phyloP scores from a whole-genome alignment of 345 rosid genomes.

The Capsella bursapastoris region DNA sequence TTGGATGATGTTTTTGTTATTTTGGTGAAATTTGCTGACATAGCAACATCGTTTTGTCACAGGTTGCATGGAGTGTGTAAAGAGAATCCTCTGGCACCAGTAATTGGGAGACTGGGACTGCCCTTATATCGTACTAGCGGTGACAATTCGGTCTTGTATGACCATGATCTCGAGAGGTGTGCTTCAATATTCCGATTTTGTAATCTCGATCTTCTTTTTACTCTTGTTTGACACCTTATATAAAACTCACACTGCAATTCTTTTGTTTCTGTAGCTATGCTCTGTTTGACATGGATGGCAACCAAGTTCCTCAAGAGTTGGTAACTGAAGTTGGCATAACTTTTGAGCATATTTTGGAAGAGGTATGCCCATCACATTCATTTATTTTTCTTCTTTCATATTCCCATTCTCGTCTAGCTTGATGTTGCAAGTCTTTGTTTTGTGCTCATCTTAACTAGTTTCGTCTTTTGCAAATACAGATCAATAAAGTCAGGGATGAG shows the following conservation, averaged over 20 bases:
- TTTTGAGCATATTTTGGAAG: constrained; percentile 79
- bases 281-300: constrained; percentile 82
- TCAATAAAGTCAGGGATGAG: constrained; percentile 73
- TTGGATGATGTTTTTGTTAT: not conserved
- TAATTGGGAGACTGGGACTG: constrained; percentile 83
- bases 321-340: constrained; percentile 73
- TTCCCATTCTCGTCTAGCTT: not conserved
- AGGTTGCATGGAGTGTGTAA: constrained; percentile 97
- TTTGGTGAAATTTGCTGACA: constrained; percentile 9
- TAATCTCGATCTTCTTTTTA: not conserved
- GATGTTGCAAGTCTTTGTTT: constrained; percentile 13
- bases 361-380: constrained; percentile 49
- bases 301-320: constrained; percentile 81
- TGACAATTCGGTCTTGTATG: constrained; percentile 92
- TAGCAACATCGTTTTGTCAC: constrained; percentile 19
- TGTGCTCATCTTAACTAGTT: constrained; percentile 19
- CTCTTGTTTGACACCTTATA: not conserved
- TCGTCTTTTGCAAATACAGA: constrained; percentile 54
- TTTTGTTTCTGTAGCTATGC: constrained; percentile 52
- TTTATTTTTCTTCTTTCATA: not conserved
- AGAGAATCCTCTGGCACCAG: constrained; percentile 92
- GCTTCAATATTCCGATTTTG: not conserved
- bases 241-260: constrained; percentile 17
- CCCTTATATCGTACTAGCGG: constrained; percentile 95
- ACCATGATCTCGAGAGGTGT: constrained; percentile 96